Base-by-base conservation (phyloP, 768 basidiomycete genomes). In the Boletus sp. region DNA sequence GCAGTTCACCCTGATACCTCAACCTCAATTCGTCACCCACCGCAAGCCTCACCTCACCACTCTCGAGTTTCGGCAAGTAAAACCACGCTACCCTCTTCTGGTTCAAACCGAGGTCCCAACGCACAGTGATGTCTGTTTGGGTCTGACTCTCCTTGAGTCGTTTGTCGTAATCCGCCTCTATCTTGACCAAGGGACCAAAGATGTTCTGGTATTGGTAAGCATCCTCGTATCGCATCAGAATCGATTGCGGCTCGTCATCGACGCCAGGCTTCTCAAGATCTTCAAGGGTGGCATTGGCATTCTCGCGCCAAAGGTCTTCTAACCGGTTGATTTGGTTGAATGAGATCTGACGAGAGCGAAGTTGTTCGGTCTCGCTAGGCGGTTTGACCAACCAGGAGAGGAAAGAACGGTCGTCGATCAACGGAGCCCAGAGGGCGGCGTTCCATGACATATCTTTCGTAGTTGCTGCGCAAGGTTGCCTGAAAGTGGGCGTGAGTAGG, bases 51-150 rank as follows among this genome's bases (percentile, higher is more conserved):
- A 99, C 95, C 75, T 99, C 97, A 24, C 97, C 97, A 66, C 93
- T 96, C 76, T 99, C 97, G 55, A 99, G 79, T 76, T 98, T 98
- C 2, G 97, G 97, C 69, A 99, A 76, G 57, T 84, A 77, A 72
- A 99, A 99, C 94, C 96, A 99, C 0, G 97, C 96, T n/a, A 98
- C 89, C 32, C 97, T 85, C 76, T 98, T 98, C 76, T 99, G 97
- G 72, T 99, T 99, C 63, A 99, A 76, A 71, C 97, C 97, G 50
- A 98, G 78, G 73, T 99, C 97, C 97, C 97, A 99, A 45, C 97
- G 80, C 24, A 99, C 89, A 29, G 87, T 86, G 67, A 99, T 95
- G 60, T 96, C 93, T 5, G 92, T 97, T 76, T 99, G 96, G 0
- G 97, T 98, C 76, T 99, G 97, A 58, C 93, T 92, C 73, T 99